These are phyloP conservation scores for Thelonectria rubi DNA, from an alignment of 2,329 filamentous ascomycete genomes.

Conservation along the genomic window DNA sequence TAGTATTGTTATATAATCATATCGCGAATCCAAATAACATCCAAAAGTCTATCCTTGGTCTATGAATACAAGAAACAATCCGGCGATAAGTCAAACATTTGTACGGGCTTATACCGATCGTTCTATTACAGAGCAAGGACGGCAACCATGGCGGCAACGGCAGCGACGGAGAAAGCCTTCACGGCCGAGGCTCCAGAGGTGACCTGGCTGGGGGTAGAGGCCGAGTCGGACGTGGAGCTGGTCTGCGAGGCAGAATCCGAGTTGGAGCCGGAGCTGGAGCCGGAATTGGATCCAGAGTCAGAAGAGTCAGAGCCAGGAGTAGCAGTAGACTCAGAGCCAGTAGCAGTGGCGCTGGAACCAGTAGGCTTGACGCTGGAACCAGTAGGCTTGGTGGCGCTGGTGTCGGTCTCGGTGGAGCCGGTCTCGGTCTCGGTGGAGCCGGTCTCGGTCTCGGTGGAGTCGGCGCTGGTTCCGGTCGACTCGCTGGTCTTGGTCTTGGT, in stretches of 20 bases:
- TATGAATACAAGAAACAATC: constrained; percentile 45
- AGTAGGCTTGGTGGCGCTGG: constrained; percentile 22
- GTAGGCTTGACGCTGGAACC: constrained; percentile 15
- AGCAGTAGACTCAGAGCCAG: constrained; percentile 23
- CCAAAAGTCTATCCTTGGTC: constrained; percentile 43
- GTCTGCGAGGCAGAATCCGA: constrained; percentile 10
- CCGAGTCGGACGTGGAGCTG: constrained; percentile 3
- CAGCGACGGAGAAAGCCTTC: constrained; percentile 31
- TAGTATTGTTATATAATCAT: not conserved
- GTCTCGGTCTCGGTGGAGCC: constrained; percentile 13
- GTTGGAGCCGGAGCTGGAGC: constrained; percentile 14
- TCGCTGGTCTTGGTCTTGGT: constrained; percentile 26
- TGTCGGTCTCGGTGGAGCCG: constrained; percentile 24
- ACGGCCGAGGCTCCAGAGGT: constrained; percentile 32
- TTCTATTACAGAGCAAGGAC: constrained; percentile 41
- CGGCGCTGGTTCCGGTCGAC: not conserved
- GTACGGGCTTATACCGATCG: constrained; percentile 37
- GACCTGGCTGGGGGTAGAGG: constrained; percentile 30
- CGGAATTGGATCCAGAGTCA: constrained; percentile 5
- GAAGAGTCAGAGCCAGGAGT: constrained; percentile 11
- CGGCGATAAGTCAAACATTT: constrained; percentile 37
- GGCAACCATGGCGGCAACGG: constrained; percentile 35
- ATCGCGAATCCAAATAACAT: constrained; percentile 32
- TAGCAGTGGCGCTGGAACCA: constrained; percentile 23
- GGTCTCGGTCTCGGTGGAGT: constrained; percentile 27